Evolutionary conservation across 2,329 filamentous ascomycete species (phyloP).

Genomic region (Trichoderma guizhouense): DNA sequence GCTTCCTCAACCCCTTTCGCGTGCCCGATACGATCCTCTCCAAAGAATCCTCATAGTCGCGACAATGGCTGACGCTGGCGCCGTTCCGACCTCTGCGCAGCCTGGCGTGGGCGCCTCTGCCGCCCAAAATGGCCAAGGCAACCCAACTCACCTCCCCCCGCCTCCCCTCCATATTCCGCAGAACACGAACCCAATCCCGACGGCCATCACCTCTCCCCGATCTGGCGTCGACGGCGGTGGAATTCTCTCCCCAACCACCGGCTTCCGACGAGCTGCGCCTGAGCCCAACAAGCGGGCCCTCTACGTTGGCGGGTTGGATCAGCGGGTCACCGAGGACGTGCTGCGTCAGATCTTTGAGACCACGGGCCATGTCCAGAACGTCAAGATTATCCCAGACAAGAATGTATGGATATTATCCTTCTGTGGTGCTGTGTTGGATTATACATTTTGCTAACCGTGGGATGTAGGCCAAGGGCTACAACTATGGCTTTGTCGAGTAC

Average conservation of each 20-base stretch:
- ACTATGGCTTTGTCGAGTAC: slow-evolving; percentile 98
- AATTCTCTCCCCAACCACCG: slow-evolving; percentile 82
- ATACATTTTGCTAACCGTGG: slow-evolving; percentile 13
- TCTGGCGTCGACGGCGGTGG: slow-evolving; percentile 60
- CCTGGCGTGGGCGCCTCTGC: slow-evolving; percentile 65
- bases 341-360: slow-evolving; percentile 98
- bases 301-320: slow-evolving; percentile 93
- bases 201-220: slow-evolving; percentile 85
- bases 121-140: slow-evolving; percentile 65
- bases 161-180: slow-evolving; percentile 91
- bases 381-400: slow-evolving; percentile 99
- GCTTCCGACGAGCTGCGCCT: slow-evolving; percentile 85
- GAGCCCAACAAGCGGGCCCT: slow-evolving; percentile 98
- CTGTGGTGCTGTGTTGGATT: neutral
- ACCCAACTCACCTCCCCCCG: slow-evolving; percentile 78
- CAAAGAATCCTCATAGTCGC: neutral
- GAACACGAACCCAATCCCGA: slow-evolving; percentile 94
- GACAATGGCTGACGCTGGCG: slow-evolving; percentile 75
- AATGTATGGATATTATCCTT: slow-evolving; percentile 71
- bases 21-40: slow-evolving; percentile 2
- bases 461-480: slow-evolving; percentile 83
- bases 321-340: slow-evolving; percentile 92
- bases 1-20: neutral
- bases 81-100: slow-evolving; percentile 59
- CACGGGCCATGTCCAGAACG: slow-evolving; percentile 94